Percentiles rank a stretch among this genome's conserved stretches.
These are phyloP conservation scores for Trichoderma virens DNA, from an alignment of 495 filamentous ascomycete species.

Conservation along the genomic window DNA sequence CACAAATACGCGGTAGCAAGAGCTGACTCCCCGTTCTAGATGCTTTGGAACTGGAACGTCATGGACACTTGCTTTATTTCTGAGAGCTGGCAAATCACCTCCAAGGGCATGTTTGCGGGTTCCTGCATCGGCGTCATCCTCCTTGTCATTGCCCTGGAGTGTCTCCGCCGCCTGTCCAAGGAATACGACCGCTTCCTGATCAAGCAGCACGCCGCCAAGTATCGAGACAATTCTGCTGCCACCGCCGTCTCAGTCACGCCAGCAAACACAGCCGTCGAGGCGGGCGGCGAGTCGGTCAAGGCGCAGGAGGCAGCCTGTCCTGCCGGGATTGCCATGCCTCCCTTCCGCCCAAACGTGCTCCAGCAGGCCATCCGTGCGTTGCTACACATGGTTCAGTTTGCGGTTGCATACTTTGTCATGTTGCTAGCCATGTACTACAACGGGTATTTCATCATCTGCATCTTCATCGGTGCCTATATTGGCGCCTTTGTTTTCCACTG, in stretches of 20 bases:
- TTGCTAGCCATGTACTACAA: conserved; percentile 49
- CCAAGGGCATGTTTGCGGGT: conserved; percentile 42
- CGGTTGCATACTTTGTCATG: conserved; percentile 52
- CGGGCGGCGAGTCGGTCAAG: conserved; percentile 13
- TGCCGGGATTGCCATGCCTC: conserved; percentile 18
- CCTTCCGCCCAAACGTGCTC: conserved; percentile 37
- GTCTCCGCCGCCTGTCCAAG: conserved; percentile 41
- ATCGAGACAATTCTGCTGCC: conserved; percentile 18
- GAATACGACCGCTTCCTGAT: conserved; percentile 46
- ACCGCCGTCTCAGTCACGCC: background rate
- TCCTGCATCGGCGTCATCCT: conserved; percentile 52
- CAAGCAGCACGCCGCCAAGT: conserved; percentile 23
- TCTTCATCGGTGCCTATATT: conserved; percentile 44
- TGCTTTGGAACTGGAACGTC: conserved; percentile 55
- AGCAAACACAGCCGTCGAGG: conserved; percentile 12
- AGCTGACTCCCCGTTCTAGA: conserved; percentile 25
- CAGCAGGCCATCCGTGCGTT: conserved; percentile 42
- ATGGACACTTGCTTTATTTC: conserved; percentile 46
- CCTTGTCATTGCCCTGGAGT: conserved; percentile 45
- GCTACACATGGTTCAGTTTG: conserved; percentile 43
- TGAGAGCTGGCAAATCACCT: conserved; percentile 38
- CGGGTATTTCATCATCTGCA: conserved; percentile 50
- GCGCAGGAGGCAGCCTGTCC: background rate
- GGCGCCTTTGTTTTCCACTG: conserved; percentile 41
- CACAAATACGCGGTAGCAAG: background rate